phyloP scores from a whole-genome alignment of 2,329 filamentous ascomycete genomes.

The Fusarium tricinctum region DNA sequence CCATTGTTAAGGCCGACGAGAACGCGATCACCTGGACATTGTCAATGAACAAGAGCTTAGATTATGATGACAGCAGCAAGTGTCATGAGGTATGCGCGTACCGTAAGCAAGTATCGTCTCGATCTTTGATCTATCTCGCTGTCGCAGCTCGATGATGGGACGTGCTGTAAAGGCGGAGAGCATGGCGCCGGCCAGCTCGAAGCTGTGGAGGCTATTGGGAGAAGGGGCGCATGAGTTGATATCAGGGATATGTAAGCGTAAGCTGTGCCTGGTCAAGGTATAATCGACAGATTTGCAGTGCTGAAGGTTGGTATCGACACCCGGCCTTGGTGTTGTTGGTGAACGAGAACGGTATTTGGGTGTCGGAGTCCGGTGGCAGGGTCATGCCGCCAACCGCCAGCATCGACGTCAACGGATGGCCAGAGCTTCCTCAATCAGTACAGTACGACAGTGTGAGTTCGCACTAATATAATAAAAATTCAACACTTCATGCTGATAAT shows the following conservation, averaged over 20 bases:
- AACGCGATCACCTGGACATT: constrained; percentile 81
- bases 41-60: constrained; percentile 19
- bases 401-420: constrained; percentile 52
- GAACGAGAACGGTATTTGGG: constrained; percentile 25
- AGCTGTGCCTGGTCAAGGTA: constrained; percentile 2
- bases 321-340: constrained; percentile 18
- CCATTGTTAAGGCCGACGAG: constrained; percentile 94
- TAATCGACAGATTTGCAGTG: not conserved
- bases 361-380: constrained; percentile 31
- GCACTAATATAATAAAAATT: constrained; percentile 14
- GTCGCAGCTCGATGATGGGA: constrained; percentile 95
- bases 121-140: constrained; percentile 96
- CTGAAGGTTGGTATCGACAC: not conserved
- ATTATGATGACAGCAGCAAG: not conserved
- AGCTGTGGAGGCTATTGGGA: constrained; percentile 51
- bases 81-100: constrained; percentile 55
- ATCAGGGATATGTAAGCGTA: constrained; percentile 1
- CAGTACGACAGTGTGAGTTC: constrained; percentile 45
- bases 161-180: constrained; percentile 97
- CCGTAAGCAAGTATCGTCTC: constrained; percentile 94
- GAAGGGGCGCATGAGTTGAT: constrained; percentile 52
- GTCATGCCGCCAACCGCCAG: constrained; percentile 32
- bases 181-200: constrained; percentile 74
- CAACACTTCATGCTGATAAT: not conserved
- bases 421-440: constrained; percentile 46